Evolutionary conservation across 148 eudicot genomes (phyloP).

Genomic region (Cornus suecica): DNA sequence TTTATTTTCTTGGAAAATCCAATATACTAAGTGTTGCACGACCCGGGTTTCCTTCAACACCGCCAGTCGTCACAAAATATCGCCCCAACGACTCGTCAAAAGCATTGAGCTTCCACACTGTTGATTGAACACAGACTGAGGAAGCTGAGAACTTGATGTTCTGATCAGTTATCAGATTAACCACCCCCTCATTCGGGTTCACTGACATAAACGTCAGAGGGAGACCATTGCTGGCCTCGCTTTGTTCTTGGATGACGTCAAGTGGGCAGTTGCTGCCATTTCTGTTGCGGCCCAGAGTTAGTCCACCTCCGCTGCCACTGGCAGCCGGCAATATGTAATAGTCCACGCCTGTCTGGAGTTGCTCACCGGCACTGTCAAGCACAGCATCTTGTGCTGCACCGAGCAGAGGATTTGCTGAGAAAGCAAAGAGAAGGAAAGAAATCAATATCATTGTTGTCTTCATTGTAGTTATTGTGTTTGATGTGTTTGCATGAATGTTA

Average conservation of each 20-base stretch:
- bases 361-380: background rate
- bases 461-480: conserved; percentile 4
- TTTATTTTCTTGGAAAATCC: too few species aligned
- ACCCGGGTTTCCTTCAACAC: conserved; percentile 26
- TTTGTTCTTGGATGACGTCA: conserved; percentile 15
- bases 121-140: conserved; percentile 24
- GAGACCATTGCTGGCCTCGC: conserved; percentile 17
- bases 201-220: conserved; percentile 21
- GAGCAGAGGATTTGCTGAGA: background rate
- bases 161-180: conserved; percentile 18
- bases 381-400: background rate
- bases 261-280: conserved; percentile 21
- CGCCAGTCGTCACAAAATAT: conserved; percentile 12
- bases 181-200: conserved; percentile 1
- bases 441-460: background rate
- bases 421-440: conserved; percentile 1
- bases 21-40: background rate
- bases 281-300: conserved; percentile 11
- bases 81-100: conserved; percentile 2
- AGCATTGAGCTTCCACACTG: conserved; percentile 20
- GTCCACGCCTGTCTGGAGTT: background rate
- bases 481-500: too few species aligned
- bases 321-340: conserved; percentile 22
- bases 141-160: conserved; percentile 25
- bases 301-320: conserved; percentile 24